Percentiles rank a stretch among this genome's conserved stretches.
These are phyloP conservation scores for Cryptococcus sp. DNA, from an alignment of 1,284 basidiomycete species.

Conservation along the genomic window DNA sequence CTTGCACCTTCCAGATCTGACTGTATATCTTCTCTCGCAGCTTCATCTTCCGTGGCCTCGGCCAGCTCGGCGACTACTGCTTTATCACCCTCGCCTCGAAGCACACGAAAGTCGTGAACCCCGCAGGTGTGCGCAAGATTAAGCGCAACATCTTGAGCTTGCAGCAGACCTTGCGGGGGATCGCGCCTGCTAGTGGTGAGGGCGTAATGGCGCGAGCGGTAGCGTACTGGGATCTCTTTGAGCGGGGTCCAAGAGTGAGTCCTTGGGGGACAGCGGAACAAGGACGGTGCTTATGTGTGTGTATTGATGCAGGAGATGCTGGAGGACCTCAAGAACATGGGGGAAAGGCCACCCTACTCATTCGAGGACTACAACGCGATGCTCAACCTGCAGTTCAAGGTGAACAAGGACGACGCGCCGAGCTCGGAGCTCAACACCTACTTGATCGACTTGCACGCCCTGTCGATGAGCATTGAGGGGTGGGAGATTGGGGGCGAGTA, in stretches of 20 bases:
- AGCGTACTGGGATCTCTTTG: conserved; percentile 77
- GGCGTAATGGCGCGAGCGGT: conserved; percentile 72
- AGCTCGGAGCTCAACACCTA: conserved; percentile 45
- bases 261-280: neutral
- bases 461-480: conserved; percentile 43
- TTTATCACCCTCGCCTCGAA: conserved; percentile 69
- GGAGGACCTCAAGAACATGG: conserved; percentile 57
- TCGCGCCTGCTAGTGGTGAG: conserved; percentile 58
- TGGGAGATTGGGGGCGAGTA: conserved; percentile 26
- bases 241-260: conserved; percentile 66
- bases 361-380: conserved; percentile 91
- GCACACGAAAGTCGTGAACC: conserved; percentile 67
- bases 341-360: conserved; percentile 59
- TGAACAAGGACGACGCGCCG: conserved; percentile 54
- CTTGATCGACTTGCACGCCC: conserved; percentile 49
- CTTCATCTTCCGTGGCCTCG: conserved; percentile 83
- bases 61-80: conserved; percentile 79
- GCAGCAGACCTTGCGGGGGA: conserved; percentile 85
- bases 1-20: neutral
- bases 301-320: conserved; percentile 62
- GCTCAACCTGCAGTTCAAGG: conserved; percentile 79
- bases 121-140: conserved; percentile 81
- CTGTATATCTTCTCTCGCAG: conserved; percentile 2
- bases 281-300: neutral
- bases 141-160: conserved; percentile 84